Conservation (phyloP, 495 filamentous ascomycete species). For the Astrothelium subdiscretum region DNA sequence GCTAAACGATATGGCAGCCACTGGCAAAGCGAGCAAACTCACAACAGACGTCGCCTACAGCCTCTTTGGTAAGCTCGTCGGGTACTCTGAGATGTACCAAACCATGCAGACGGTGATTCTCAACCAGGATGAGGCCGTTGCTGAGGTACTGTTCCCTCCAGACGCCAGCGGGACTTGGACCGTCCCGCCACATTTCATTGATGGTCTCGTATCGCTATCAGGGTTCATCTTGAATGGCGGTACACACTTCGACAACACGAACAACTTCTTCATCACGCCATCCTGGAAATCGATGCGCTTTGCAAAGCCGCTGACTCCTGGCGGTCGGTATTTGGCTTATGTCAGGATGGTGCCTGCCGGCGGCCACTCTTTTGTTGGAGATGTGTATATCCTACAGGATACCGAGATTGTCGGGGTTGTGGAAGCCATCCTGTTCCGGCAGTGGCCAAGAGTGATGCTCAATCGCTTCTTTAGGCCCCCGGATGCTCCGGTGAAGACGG, state of each 20-base stretch:
- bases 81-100: conserved; percentile 31
- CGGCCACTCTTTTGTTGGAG: conserved; percentile 24
- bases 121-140: conserved; percentile 30
- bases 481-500: background rate
- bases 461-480: conserved; percentile 4
- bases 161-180: conserved; percentile 24
- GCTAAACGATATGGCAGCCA: background rate
- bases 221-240: conserved; percentile 32
- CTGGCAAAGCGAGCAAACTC: background rate
- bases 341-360: conserved; percentile 30
- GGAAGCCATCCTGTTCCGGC: conserved; percentile 1
- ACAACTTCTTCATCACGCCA: conserved; percentile 28
- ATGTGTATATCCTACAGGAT: conserved; percentile 35
- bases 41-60: conserved; percentile 16
- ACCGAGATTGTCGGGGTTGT: conserved; percentile 29
- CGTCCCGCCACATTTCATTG: conserved; percentile 33
- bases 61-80: conserved; percentile 32
- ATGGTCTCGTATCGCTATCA: conserved; percentile 32
- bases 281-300: conserved; percentile 17
- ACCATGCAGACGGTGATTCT: conserved; percentile 31
- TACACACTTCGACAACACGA: conserved; percentile 19
- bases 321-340: conserved; percentile 28
- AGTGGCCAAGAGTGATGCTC: conserved; percentile 5
- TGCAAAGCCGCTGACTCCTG: conserved; percentile 22
- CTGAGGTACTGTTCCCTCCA: conserved; percentile 27